Evolutionary conservation across 306 rosid species (phyloP), one percentile per base, ranked within the genome.

Genomic region (Vigna trinervia): DNA sequence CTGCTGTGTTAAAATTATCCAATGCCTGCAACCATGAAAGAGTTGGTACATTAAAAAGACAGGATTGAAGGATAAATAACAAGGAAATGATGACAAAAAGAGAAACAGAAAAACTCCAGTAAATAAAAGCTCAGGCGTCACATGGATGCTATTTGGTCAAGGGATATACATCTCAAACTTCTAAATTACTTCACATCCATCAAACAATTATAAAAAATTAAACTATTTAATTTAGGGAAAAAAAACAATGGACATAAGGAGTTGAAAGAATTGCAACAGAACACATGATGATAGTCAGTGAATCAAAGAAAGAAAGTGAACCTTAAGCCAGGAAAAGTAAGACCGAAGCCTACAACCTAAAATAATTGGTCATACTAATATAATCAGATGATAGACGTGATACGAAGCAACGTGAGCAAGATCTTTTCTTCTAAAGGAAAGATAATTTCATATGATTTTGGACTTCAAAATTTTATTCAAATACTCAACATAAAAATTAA

Each of bases 1-100:
- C 81, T 28, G 98, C 83, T 8, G 98, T 88, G 80, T 92, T 91
- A 74, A 92, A 94, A 75, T 85, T 94, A 77, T 90, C 97, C 93
- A 94, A 77, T 62, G 96, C 98, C 97, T 92, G 89, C 70, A 81
- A 76, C 76, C 69, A 39, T 17, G 71, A 10, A 61, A 81, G 23
- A 66, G 69, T 75, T 46, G 63, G 12, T 45, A 71, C 30, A 50
- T 54, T 36, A 74, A 52, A 36, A 81, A 54, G 60, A 43, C 34
- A 23, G 8, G 67, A 72, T 50, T 58, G 73, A 75, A 81, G 62
- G 81, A 61, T 70, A 81, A 71, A 66, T 43, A 46, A 59, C 75
- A 54, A 34, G 71, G 30, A 73, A 75, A 23, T 5, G 13, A 43
- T 30, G 56, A 32, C 51, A 32, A 48, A 17, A 36, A 30, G 26